A percentile compares a stretch with the other conserved stretches of the same genome.
These are phyloP conservation scores for Metarhizium robertsii DNA, from an alignment of 2,329 filamentous ascomycete species.

Conservation along the genomic window DNA sequence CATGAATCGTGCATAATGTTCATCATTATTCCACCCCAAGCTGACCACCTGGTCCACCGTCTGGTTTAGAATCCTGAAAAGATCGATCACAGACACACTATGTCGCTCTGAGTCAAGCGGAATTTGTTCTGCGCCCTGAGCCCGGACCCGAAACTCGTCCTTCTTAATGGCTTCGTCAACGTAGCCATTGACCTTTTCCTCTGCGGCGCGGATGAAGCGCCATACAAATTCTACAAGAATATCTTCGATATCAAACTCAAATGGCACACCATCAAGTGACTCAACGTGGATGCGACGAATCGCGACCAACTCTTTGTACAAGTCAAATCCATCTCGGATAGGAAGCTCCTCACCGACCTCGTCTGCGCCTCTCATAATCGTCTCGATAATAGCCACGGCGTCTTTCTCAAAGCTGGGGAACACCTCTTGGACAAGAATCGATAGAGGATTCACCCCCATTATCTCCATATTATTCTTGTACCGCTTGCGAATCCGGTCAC, in stretches of 20 bases:
- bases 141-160: constrained; percentile 72
- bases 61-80: constrained; percentile 90
- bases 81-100: constrained; percentile 85
- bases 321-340: constrained; percentile 84
- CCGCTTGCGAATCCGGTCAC: constrained; percentile 83
- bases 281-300: constrained; percentile 74
- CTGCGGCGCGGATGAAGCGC: constrained; percentile 82
- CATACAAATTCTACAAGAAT: constrained; percentile 88
- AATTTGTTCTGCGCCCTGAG: constrained; percentile 51
- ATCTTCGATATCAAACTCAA: constrained; percentile 81
- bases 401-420: constrained; percentile 89
- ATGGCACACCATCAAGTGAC: constrained; percentile 62
- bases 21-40: constrained; percentile 85
- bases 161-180: constrained; percentile 87
- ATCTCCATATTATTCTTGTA: constrained; percentile 83
- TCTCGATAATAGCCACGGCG: constrained; percentile 71
- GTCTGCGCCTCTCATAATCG: constrained; percentile 67
- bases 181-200: constrained; percentile 70
- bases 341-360: constrained; percentile 65
- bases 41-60: constrained; percentile 78
- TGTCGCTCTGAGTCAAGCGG: constrained; percentile 76
- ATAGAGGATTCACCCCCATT: constrained; percentile 59
- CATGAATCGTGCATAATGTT: constrained; percentile 96
- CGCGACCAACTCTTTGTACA: constrained; percentile 82
- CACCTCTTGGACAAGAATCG: constrained; percentile 70